Base-by-base conservation (phyloP, 2,329 filamentous ascomycete genomes). In the Exophiala xenobiotica region DNA sequence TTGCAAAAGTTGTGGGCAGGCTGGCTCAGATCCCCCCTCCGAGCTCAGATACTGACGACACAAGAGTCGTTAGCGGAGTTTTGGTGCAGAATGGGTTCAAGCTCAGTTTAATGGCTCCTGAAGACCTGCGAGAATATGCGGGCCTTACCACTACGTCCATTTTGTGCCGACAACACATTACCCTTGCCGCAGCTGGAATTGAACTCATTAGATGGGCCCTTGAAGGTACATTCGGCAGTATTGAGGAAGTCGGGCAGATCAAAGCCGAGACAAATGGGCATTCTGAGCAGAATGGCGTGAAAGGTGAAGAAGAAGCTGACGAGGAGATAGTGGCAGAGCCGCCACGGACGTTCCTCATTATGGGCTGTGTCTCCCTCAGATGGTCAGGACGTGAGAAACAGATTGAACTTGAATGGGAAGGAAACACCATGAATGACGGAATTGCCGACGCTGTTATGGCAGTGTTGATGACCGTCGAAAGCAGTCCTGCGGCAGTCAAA, bases 1-100 rank as follows among this genome's bases (percentile, higher is more conserved):
- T 90, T 22, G 93, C 91, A 61, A 96, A 96, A 69, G 93, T 99
- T 0, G 93, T 99, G 6, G 93, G 93, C 60, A 92, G 91, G 67
- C 80, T 99, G 9, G 93, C 93, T 6, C 82, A 90, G 24, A 84
- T 92, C 42, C 79, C 86, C 2, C 88, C 88, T 2, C 87, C 88
- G 12, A 66, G 69, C 11, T 64, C 69, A 22, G 51, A 70, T n/a
- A 68, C 74, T 4, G 71, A 74, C 19, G 74, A 74, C 11, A 66
- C 71, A 1, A 76, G 80, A 49, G 76, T 97, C 37, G 82, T 99
- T 62, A 88, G 86, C 0, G 93, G 93, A 22, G 93, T 99, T 0
- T 78, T 99, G 12, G 91, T 99, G 6, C 92, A 97, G 62, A 97
- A 95, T 67, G 93, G 96, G 68, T 97, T 99, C 70, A 96, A 97